phyloP scores from a whole-genome alignment of 371 early-diverging fungal genomes.

The Mortierella sp. region DNA sequence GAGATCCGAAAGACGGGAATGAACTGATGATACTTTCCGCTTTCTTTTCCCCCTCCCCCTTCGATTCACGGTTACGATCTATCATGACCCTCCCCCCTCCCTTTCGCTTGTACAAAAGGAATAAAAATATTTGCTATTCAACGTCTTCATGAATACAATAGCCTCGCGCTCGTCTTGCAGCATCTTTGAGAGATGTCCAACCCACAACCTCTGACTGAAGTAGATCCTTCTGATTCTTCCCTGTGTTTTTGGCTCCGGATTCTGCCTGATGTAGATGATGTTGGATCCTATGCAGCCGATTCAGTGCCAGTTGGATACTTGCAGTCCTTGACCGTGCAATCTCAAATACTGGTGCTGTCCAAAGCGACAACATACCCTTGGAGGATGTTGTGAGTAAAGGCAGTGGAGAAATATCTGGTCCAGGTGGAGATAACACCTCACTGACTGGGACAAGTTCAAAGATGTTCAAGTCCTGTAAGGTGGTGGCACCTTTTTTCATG shows the following conservation, averaged over 20 bases:
- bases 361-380: conserved; percentile 13
- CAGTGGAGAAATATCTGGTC: neutral
- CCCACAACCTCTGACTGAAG: neutral
- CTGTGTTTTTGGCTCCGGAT: too few species aligned
- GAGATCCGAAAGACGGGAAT: conserved; percentile 42
- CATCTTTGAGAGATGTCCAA: conserved; percentile 27
- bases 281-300: conserved; percentile 24
- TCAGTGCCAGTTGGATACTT: conserved; percentile 19
- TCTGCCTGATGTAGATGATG: neutral
- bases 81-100: too few species aligned
- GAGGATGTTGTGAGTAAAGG: neutral
- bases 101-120: too few species aligned
- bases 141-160: too few species aligned
- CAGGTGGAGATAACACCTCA: neutral
- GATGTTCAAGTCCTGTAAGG: conserved; percentile 9
- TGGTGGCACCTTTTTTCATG: conserved; percentile 27
- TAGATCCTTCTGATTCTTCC: neutral
- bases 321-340: conserved; percentile 18
- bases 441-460: conserved; percentile 29
- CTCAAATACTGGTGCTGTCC: conserved; percentile 41
- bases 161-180: neutral
- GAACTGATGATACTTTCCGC: neutral
- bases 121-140: too few species aligned
- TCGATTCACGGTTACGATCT: too few species aligned
- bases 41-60: too few species aligned